These are phyloP conservation scores for Paramecium pentaurelia DNA, from an alignment of 73 alveolate species.

Conservation along the genomic window DNA sequence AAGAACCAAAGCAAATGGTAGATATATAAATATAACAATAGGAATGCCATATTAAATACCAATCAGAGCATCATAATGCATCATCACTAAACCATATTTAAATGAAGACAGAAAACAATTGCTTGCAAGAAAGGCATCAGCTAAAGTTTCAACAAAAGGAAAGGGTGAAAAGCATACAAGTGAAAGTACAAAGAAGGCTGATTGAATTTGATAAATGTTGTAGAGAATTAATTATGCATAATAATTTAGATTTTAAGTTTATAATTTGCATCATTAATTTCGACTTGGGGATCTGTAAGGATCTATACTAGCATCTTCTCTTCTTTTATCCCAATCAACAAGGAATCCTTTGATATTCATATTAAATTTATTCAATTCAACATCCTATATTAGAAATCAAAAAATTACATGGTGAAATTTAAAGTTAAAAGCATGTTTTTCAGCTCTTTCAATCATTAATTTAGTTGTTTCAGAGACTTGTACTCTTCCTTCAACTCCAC, in stretches of 20 bases:
- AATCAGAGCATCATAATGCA: slow-evolving; percentile 45
- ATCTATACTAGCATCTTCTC: background rate
- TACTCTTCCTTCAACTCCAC: slow-evolving; percentile 50
- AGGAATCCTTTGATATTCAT: background rate
- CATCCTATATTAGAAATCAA: background rate
- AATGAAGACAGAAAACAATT: slow-evolving; percentile 43
- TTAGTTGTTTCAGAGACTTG: background rate
- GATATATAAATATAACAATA: background rate
- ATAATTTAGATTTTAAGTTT: background rate
- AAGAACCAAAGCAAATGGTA: slow-evolving; percentile 74
- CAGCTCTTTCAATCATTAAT: background rate
- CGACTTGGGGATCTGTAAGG: background rate
- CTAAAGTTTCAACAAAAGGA: slow-evolving; percentile 19
- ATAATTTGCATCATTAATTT: background rate
- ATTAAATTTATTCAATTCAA: background rate
- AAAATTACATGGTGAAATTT: background rate
- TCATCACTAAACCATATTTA: slow-evolving; percentile 40
- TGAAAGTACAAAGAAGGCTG: background rate
- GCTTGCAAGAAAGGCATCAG: slow-evolving; percentile 55
- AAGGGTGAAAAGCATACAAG: slow-evolving; percentile 59
- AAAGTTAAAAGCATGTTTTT: background rate
- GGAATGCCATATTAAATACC: slow-evolving; percentile 60
- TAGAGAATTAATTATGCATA: background rate
- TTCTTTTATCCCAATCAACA: background rate
- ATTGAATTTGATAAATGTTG: background rate